Percentiles rank a stretch among this genome's conserved stretches.
Conservation (phyloP, 495 filamentous ascomycete species). For the Penicillium parvum region DNA sequence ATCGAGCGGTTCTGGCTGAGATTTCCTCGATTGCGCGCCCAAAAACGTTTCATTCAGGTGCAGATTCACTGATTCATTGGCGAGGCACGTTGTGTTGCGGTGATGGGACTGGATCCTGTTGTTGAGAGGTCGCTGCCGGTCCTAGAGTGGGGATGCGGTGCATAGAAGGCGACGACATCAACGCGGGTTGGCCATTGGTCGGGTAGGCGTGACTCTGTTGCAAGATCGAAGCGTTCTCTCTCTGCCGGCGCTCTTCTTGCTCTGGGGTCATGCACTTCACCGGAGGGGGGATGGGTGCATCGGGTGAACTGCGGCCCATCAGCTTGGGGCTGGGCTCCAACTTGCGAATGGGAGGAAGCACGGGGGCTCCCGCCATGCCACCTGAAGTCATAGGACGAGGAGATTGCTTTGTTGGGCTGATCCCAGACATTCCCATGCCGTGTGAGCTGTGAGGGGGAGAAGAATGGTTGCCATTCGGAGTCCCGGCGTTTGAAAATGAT, state of each 20-base stretch:
- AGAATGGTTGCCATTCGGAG: constrained; percentile 36
- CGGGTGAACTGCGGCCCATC: constrained; percentile 46
- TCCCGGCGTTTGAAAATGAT: constrained; percentile 30
- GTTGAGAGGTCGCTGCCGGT: constrained; percentile 25
- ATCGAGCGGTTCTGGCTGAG: too few species aligned
- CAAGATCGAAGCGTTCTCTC: constrained; percentile 35
- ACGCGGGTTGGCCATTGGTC: constrained; percentile 23
- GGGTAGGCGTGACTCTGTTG: constrained; percentile 21
- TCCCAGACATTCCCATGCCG: constrained; percentile 56
- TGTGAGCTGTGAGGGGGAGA: constrained; percentile 45
- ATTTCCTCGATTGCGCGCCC: too few species aligned
- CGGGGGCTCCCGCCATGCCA: constrained; percentile 39
- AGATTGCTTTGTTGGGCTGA: constrained; percentile 74
- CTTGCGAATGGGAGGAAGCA: constrained; percentile 47
- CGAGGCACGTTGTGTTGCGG: constrained; percentile 14
- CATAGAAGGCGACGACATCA: constrained; percentile 37
- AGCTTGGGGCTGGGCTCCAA: constrained; percentile 48
- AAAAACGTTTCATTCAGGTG: not conserved
- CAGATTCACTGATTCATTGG: constrained; percentile 8
- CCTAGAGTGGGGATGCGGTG: constrained; percentile 37
- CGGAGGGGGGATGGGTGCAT: constrained; percentile 43
- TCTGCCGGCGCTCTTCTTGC: constrained; percentile 42
- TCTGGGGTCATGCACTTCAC: constrained; percentile 48
- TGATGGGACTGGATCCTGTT: constrained; percentile 25
- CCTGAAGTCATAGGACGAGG: constrained; percentile 47